These are phyloP conservation scores for Gnaphalium uliginosum DNA, from an alignment of 129 eudicot species.

Conservation along the genomic window DNA sequence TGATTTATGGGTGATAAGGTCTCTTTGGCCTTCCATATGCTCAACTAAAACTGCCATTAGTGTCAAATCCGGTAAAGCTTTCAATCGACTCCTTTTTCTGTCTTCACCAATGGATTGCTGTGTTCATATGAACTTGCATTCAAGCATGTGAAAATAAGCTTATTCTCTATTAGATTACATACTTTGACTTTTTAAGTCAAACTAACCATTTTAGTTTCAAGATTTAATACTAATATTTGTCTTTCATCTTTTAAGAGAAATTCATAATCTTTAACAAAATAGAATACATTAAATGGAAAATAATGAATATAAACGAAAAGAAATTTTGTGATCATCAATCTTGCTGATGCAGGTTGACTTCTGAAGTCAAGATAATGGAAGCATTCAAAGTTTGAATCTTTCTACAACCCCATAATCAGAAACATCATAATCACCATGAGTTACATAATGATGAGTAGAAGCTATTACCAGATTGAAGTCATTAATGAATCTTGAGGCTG, in stretches of 20 bases:
- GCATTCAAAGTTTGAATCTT: neutral
- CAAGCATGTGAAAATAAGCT: neutral
- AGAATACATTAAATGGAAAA: neutral
- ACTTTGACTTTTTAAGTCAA: slow-evolving; percentile 9
- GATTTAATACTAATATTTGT: neutral
- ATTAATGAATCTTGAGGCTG: slow-evolving; percentile 47
- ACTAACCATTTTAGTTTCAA: neutral
- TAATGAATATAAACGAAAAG: neutral
- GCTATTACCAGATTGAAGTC: slow-evolving; percentile 43
- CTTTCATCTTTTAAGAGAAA: neutral
- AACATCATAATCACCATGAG: neutral
- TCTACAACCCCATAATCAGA: slow-evolving; percentile 22
- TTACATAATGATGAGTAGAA: slow-evolving; percentile 18
- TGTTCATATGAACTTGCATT: neutral
- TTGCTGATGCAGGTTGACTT: neutral
- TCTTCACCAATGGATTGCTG: slow-evolving; percentile 31
- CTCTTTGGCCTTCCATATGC: slow-evolving; percentile 89
- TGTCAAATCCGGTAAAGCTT: slow-evolving; percentile 78
- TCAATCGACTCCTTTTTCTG: slow-evolving; percentile 42
- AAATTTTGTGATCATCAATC: neutral
- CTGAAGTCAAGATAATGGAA: slow-evolving; percentile 9
- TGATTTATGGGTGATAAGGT: slow-evolving; percentile 78
- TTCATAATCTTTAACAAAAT: neutral
- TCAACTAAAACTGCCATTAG: slow-evolving; percentile 90
- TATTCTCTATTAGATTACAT: neutral